phyloP scores from a whole-genome alignment of 805 yeast genomes.

The Komagataella pseudopastoris region DNA sequence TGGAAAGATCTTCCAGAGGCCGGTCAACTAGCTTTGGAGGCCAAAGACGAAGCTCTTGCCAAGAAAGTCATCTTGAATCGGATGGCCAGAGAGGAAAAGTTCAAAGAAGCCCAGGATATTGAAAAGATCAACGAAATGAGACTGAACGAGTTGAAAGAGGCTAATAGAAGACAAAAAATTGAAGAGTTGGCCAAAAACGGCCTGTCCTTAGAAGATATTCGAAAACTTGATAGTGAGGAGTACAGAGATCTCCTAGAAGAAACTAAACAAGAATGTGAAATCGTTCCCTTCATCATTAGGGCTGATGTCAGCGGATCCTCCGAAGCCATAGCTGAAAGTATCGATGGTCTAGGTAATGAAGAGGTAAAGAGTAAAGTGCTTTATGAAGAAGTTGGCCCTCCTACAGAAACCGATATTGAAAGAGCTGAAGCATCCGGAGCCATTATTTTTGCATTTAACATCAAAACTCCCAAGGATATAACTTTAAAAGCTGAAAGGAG shows the following conservation, averaged over 20 bases:
- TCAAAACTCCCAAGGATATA: conserved; percentile 53
- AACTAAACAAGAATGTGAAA: conserved; percentile 10
- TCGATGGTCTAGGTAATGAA: conserved; percentile 73
- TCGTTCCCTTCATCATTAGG: conserved; percentile 56
- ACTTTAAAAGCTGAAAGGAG: conserved; percentile 39
- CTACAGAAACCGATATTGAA: conserved; percentile 52
- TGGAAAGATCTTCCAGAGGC: conserved; percentile 92
- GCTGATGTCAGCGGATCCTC: conserved; percentile 93
- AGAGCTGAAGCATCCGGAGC: conserved; percentile 64
- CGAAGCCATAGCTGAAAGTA: conserved; percentile 81
- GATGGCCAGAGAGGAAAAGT: conserved; percentile 32
- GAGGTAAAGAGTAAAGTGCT: conserved; percentile 65
- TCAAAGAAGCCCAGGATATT: conserved; percentile 50
- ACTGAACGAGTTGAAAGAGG: conserved; percentile 35
- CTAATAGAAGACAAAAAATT: conserved; percentile 36
- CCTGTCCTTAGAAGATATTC: conserved; percentile 33
- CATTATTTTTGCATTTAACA: conserved; percentile 65
- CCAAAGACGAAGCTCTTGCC: conserved; percentile 59
- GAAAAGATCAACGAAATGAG: conserved; percentile 60
- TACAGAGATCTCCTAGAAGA: conserved; percentile 8
- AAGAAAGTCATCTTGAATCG: conserved; percentile 64
- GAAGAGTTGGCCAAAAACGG: conserved; percentile 53
- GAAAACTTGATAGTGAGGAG: conserved; percentile 18
- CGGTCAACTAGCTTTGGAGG: conserved; percentile 75
- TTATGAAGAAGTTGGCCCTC: conserved; percentile 65